Evolutionary conservation across 306 rosid species (phyloP).

Genomic region (Inga leiocalycina): DNA sequence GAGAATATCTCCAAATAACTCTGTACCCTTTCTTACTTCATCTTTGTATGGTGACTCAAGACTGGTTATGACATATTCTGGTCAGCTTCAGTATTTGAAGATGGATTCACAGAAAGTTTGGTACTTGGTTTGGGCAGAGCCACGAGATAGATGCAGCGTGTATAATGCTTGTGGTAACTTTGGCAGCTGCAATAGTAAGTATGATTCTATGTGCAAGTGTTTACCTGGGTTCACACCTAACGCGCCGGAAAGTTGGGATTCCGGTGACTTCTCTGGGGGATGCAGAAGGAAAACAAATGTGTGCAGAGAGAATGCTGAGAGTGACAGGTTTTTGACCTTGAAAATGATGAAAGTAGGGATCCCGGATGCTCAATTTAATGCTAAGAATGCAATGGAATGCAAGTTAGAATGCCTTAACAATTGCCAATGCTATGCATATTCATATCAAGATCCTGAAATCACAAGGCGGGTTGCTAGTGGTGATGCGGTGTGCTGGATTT

Average conservation of each 20-base stretch:
- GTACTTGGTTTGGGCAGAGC: constrained; percentile 73
- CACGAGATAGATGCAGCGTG: constrained; percentile 74
- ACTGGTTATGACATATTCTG: constrained; percentile 58
- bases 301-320: constrained; percentile 45
- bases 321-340: constrained; percentile 60
- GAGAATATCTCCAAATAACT: constrained; percentile 47
- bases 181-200: constrained; percentile 65
- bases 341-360: constrained; percentile 79
- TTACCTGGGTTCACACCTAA: constrained; percentile 74
- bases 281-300: constrained; percentile 62
- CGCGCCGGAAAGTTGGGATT: constrained; percentile 55
- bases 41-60: constrained; percentile 57
- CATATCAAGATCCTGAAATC: constrained; percentile 44
- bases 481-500: constrained; percentile 66
- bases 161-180: constrained; percentile 78
- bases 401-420: constrained; percentile 68
- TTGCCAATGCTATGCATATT: constrained; percentile 75
- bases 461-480: constrained; percentile 22
- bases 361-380: constrained; percentile 74
- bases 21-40: constrained; percentile 65
- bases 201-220: constrained; percentile 46
- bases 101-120: constrained; percentile 56
- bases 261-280: constrained; percentile 67
- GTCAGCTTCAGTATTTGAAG: constrained; percentile 62
- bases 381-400: constrained; percentile 65